These are phyloP conservation scores for Micractinium conductrix DNA, from an alignment of 139 green algal genomes.

Conservation along the genomic window DNA sequence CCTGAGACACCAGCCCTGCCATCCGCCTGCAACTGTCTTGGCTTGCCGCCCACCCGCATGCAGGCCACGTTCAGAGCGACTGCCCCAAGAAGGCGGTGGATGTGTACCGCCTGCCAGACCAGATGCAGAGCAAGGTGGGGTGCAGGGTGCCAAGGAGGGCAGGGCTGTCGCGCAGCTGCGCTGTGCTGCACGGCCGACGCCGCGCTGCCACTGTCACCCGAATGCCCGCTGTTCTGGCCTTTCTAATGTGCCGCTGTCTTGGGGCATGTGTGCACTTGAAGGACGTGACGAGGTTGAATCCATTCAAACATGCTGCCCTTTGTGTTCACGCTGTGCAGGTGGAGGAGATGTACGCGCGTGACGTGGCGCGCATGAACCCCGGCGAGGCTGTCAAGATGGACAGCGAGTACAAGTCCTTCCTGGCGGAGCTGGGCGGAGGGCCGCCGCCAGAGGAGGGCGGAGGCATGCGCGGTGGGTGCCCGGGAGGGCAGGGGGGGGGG, in stretches of 20 bases:
- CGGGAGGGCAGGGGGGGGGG: no score
- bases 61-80: slow-evolving; percentile 63
- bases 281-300: no score
- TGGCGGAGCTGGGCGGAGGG: slow-evolving; percentile 83
- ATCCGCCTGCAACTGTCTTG: neutral
- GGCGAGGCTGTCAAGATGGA: slow-evolving; percentile 73
- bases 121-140: slow-evolving; percentile 47
- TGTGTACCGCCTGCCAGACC: slow-evolving; percentile 81
- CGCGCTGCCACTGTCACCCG: no score
- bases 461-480: neutral
- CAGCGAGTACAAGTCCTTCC: slow-evolving; percentile 94
- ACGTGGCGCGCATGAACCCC: slow-evolving; percentile 54
- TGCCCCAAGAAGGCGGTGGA: slow-evolving; percentile 63
- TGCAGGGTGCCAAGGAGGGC: no score
- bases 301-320: no score
- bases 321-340: no score
- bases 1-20: no score
- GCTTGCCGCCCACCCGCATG: neutral
- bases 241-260: no score
- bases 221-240: no score
- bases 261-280: no score
- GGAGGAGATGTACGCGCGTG: slow-evolving; percentile 78
- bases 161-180: no score
- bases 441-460: slow-evolving; percentile 25
- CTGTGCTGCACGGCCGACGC: no score